Evolutionary conservation across 495 filamentous ascomycete genomes (phyloP), one percentile per base, ranked within the genome.

Genomic region (Trichoderma erinaceum): DNA sequence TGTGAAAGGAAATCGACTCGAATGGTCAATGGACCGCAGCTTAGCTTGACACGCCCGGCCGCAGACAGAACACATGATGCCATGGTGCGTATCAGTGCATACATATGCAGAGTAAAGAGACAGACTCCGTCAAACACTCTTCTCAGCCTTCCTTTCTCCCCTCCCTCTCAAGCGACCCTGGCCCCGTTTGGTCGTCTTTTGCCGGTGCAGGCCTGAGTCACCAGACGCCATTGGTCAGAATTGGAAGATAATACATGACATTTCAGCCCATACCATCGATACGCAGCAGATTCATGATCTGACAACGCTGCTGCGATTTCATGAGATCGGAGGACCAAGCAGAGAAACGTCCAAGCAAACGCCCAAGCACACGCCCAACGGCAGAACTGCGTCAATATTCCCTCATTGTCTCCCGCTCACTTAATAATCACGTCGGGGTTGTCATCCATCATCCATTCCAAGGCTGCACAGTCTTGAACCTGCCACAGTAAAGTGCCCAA

Each of bases 21-120:
- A 46, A 11, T 52, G 48, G 48, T 52, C 48, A 23, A 52, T n/a
- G 21, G 4, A n/a, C 48, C 15, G 23, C 25, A 61, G 50, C 50
- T 38, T 38, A 25, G 10, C 23, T 56, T 25, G 44, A n/a, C 50
- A 27, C 21, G 50, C 56, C 25, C 27, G n/a, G 25, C 25, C 56
- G 27, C 56, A 13, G 56, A 61, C 27, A 21, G 56, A 29, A 21
- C 56, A 61, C 56, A 61, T 61, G 56, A 61, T 61, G 27, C 56
- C 56, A 61, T n/a, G 48, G 18, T 52, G 48, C 56, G 27, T 32
- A 61, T 29, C 4, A 11, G 27, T 61, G 50, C 21, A 61, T n/a
- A 18, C 8, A 13, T 61, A 29, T 61, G 50, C 23, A 32, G 25
- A 61, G 21, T 18, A 18, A 52, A 23, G 18, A 52, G 2, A 38